Base-by-base conservation (phyloP, 2,329 filamentous ascomycete species). In the Hypoxylon sp. region DNA sequence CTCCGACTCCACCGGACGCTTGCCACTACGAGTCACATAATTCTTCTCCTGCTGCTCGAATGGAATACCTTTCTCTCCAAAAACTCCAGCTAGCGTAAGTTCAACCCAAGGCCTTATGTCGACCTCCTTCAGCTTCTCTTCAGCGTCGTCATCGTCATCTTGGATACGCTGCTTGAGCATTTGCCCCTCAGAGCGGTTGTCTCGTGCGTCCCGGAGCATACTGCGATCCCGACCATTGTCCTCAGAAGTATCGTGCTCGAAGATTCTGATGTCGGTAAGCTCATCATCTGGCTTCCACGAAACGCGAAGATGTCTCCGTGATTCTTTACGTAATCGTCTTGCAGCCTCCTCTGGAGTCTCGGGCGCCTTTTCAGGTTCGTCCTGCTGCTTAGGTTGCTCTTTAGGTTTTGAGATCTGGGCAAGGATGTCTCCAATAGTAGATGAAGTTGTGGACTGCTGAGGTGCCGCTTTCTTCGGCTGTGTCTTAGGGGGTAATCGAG, bases 141-240 rank as follows among this genome's bases (percentile, higher is more conserved):
- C 86, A 11, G 69, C 63, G 19, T 89, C 70, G 19, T 89, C 87
- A 0, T 90, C 86, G 2, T 88, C 86, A 48, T 84, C 81, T 28
- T 83, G 82, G 6, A 83, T 80, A 49, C 85, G 82, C 69, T 85
- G 83, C 73, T 89, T 90, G 57, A 90, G 80, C 72, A 91, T 89
- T 82, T 91, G 89, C 52, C 92, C 90, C 74, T 93, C 92, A 4
- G 89, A 89, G 53, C 89, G 89, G 73, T 93, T 90, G 75, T 94
- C 91, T 30, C 87, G 86, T 3, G 90, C 90, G 77, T 94, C 91
- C 52, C 88, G 88, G 43, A 90, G 86, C 84, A 93, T 89, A 74
- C 89, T 91, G 60, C 85, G 83, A 59, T 88, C 86, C 60, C 91
- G 86, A 58, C 89, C 90, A 63, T 89, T 84, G 72, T 93, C 90